These are phyloP conservation scores for Malassezia obtusa DNA, from an alignment of 1,284 basidiomycete genomes.

Conservation along the genomic window DNA sequence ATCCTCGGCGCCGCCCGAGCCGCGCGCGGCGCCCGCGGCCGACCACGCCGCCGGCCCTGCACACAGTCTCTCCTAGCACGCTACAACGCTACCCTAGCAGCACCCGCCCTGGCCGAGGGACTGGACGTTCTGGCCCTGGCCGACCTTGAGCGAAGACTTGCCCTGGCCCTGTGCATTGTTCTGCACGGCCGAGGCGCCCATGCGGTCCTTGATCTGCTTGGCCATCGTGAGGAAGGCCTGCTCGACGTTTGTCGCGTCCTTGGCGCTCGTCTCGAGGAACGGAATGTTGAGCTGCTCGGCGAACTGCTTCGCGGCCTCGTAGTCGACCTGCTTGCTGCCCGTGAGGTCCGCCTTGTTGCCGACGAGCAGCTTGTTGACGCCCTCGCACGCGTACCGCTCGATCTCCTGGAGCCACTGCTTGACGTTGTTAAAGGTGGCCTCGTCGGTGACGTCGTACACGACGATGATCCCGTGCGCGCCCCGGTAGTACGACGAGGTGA, in stretches of 20 bases:
- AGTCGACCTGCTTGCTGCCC: conserved; percentile 98
- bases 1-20: background rate
- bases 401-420: conserved; percentile 99
- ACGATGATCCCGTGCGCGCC: conserved; percentile 92
- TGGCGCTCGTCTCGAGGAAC: conserved; percentile 51
- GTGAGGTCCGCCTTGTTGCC: conserved; percentile 97
- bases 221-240: conserved; percentile 53
- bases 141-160: conserved; percentile 46
- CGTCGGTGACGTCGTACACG: conserved; percentile 96
- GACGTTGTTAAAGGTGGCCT: conserved; percentile 86
- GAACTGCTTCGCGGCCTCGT: conserved; percentile 77
- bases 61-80: background rate
- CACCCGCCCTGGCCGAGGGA: conserved; percentile 37
- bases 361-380: conserved; percentile 93
- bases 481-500: conserved; percentile 82
- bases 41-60: background rate
- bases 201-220: conserved; percentile 49
- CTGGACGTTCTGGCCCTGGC: conserved; percentile 43
- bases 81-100: conserved; percentile 22
- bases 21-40: background rate
- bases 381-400: conserved; percentile 96
- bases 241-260: conserved; percentile 52
- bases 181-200: conserved; percentile 40
- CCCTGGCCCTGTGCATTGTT: conserved; percentile 33
- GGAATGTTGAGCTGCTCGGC: conserved; percentile 48